Percentiles rank a stretch among this genome's conserved stretches.
Evolutionary conservation across 2,329 filamentous ascomycete species (phyloP).

Genomic region (Ilyonectria robusta): DNA sequence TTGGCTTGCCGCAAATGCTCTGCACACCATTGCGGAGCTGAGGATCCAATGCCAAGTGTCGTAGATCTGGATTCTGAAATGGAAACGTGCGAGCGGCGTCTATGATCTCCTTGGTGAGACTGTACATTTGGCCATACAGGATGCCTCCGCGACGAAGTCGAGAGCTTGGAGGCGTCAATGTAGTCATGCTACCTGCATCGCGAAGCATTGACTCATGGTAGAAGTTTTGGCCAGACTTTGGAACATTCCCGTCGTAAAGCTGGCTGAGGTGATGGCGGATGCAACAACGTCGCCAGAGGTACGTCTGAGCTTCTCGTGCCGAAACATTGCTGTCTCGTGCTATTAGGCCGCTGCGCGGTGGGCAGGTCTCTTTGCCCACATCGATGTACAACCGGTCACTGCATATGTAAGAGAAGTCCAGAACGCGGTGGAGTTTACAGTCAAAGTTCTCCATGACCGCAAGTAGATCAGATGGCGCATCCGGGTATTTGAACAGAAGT

Average conservation of each 20-base stretch:
- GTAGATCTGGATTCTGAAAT: slow-evolving; percentile 26
- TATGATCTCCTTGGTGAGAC: slow-evolving; percentile 23
- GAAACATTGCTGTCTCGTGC: too few relatives aligned
- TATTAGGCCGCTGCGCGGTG: not conserved
- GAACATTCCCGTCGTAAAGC: slow-evolving; percentile 12
- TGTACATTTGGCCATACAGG: slow-evolving; percentile 19
- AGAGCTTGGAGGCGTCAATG: slow-evolving; percentile 6
- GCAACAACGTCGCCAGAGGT: slow-evolving; percentile 21
- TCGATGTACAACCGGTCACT: slow-evolving; percentile 20
- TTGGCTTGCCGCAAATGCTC: slow-evolving; percentile 10
- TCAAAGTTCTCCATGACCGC: slow-evolving; percentile 5
- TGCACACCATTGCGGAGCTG: slow-evolving; percentile 1
- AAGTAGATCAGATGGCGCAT: not conserved
- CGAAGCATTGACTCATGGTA: slow-evolving; percentile 23
- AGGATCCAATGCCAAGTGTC: slow-evolving; percentile 9
- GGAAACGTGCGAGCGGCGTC: slow-evolving; percentile 21
- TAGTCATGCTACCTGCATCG: slow-evolving; percentile 12
- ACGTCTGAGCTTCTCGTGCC: slow-evolving; percentile 8
- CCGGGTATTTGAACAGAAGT: not conserved
- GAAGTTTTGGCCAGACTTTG: slow-evolving; percentile 22
- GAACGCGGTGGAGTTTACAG: slow-evolving; percentile 7
- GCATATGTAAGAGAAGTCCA: slow-evolving; percentile 18
- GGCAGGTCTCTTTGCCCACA: slow-evolving; percentile 22
- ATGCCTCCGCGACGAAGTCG: slow-evolving; percentile 17
- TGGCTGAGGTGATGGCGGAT: slow-evolving; percentile 11